Evolutionary conservation across 768 basidiomycete species (phyloP), one percentile per base, ranked within the genome.

Genomic region (Rhodotorula diobovata): DNA sequence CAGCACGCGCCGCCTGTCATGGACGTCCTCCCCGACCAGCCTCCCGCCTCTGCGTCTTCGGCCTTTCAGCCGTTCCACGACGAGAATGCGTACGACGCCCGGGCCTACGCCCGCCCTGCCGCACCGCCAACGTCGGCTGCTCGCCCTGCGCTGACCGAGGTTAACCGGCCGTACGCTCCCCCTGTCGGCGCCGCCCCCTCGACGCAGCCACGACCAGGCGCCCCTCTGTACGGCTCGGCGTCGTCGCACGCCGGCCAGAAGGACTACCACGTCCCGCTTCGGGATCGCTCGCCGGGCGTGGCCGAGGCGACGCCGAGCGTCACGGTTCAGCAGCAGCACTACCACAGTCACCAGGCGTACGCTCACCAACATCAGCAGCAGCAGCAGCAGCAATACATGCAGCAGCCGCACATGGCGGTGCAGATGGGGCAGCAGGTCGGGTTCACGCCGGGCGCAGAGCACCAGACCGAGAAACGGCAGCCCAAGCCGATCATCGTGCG

Each of bases 221-320:
- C 61, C 30, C 59, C 60, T 20, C 43, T 53, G 2, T 48, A 60
- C 41, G 43, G 41, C 61, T n/a, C 57, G 35, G 1, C 64, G 61
- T 7, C 41, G 57, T 21, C 14, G n/a, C 34, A 34, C 50, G 55
- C 61, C 32, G 20, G 34, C 23, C 46, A 32, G 37, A 23, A 57
- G 30, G 69, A 71, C 10, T 68, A 61, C 57, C 70, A 71, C 6
- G 66, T 67, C 8, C 73, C 69, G 14, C 57, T 71, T 25, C 66
- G 70, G 4, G 70, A 74, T 34, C 66, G 63, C 4, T 74, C 73
- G 41, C 73, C 73, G 2, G 68, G 73, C 9, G 28, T 74, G 32
- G 69, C 70, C 25, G 70, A 71, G 50, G 69, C 67, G 32, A 74
- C 73, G 32, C 73, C 73, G 48, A 66, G 63, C 59, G 46, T 66